Conservation (phyloP, 805 yeast species). For the Kluyveromyces dobzhanskii region DNA sequence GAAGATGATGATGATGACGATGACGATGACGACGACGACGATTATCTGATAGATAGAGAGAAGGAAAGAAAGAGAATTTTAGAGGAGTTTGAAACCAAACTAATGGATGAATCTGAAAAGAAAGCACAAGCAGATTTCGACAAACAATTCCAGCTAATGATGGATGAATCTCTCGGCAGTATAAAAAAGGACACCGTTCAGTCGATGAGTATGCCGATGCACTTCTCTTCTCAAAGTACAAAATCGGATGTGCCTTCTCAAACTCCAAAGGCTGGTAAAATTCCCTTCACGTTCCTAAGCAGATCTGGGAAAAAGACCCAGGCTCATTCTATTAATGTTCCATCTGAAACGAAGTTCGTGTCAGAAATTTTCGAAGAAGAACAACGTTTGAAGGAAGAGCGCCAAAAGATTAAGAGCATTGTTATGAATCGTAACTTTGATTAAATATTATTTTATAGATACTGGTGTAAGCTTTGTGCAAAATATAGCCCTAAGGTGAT, state of each 20-base stretch:
- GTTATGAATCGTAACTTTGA: conserved; percentile 36
- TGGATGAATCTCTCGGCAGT: conserved; percentile 42
- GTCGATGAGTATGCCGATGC: conserved; percentile 20
- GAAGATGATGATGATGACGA: conserved; percentile 23
- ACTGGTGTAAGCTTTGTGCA: background rate
- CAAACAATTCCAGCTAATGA: conserved; percentile 44
- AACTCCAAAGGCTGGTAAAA: conserved; percentile 10
- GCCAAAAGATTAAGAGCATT: conserved; percentile 47
- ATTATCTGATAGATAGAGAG: conserved; percentile 26
- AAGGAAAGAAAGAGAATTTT: conserved; percentile 27
- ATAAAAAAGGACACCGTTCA: conserved; percentile 26
- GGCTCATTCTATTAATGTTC: conserved; percentile 41
- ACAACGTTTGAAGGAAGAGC: conserved; percentile 42
- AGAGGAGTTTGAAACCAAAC: conserved; percentile 32
- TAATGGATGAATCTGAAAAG: conserved; percentile 34
- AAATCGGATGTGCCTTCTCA: background rate
- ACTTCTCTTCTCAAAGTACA: conserved; percentile 8
- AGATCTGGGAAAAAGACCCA: conserved; percentile 42
- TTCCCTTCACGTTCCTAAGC: conserved; percentile 48
- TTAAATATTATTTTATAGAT: conserved; percentile 9
- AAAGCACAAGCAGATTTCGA: conserved; percentile 47
- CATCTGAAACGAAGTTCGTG: conserved; percentile 47
- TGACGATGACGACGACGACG: conserved; percentile 18
- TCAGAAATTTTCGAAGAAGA: conserved; percentile 43
- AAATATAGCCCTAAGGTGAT: background rate